phyloP scores from a whole-genome alignment of 169 alveolate genomes.

The Cryptosporidium parvum region DNA sequence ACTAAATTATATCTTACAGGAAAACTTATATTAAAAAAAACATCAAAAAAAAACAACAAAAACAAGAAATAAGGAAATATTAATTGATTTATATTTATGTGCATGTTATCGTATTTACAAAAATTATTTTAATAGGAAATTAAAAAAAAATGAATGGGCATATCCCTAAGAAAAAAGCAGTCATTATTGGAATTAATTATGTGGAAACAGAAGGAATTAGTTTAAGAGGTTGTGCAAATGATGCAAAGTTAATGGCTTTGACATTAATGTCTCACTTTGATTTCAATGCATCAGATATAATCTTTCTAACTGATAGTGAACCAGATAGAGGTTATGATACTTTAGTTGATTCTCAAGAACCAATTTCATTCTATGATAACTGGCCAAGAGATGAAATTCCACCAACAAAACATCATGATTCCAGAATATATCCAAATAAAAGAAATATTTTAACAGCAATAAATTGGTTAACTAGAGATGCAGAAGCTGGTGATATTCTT shows the following conservation, averaged over 20 bases:
- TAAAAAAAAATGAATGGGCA: not conserved
- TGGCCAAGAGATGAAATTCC: conserved; percentile 82
- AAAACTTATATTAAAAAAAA: not conserved
- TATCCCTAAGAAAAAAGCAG: conserved; percentile 84
- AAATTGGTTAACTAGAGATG: conserved; percentile 87
- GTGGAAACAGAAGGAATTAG: conserved; percentile 79
- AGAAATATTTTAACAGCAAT: conserved; percentile 86
- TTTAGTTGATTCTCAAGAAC: conserved; percentile 59
- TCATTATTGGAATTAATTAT: conserved; percentile 89
- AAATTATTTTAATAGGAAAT: no score
- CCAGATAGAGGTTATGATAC: conserved; percentile 80
- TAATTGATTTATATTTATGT: not conserved
- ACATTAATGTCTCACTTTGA: conserved; percentile 85
- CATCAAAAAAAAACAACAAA: not conserved
- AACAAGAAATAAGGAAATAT: not conserved
- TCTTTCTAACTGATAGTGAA: conserved; percentile 85
- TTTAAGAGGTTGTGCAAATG: conserved; percentile 90
- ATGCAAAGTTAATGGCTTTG: conserved; percentile 88
- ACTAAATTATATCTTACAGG: not conserved
- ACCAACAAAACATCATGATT: conserved; percentile 76
- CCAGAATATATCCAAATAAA: conserved; percentile 83
- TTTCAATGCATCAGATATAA: conserved; percentile 84
- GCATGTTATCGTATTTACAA: not conserved
- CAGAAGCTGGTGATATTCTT: conserved; percentile 84
- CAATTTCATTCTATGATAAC: conserved; percentile 79